Evolutionary conservation across 2,329 filamentous ascomycete genomes (phyloP).

Genomic region (Colletotrichum orchidophilum): DNA sequence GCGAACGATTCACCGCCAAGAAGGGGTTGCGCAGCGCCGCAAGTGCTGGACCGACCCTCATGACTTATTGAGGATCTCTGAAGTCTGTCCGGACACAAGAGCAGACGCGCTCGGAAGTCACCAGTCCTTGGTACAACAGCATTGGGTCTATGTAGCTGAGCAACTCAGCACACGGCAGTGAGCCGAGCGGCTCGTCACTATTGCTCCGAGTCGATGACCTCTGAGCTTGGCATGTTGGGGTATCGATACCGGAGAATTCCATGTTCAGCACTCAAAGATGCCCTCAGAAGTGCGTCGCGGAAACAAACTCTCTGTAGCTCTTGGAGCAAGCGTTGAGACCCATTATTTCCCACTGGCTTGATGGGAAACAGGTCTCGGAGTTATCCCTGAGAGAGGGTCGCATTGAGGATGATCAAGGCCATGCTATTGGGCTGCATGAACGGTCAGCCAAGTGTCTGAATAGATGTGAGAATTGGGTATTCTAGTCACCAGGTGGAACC

Average conservation of each 20-base stretch:
- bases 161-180: background rate
- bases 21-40: background rate
- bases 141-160: background rate
- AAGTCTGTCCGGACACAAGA: background rate
- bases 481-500: background rate
- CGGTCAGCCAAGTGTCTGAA: background rate
- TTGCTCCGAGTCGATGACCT: background rate
- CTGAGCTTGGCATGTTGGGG: background rate
- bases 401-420: background rate
- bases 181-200: background rate
- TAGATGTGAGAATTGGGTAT: background rate
- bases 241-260: background rate
- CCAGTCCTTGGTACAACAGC: background rate
- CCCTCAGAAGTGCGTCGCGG: background rate
- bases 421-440: background rate
- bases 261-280: background rate
- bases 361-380: background rate
- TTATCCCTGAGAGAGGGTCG: background rate
- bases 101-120: background rate
- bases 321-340: background rate
- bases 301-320: background rate
- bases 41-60: background rate
- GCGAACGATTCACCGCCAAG: background rate
- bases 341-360: background rate
- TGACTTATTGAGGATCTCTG: background rate